phyloP scores from a whole-genome alignment of 2,329 filamentous ascomycete genomes.

The Phialocephala sp. region DNA sequence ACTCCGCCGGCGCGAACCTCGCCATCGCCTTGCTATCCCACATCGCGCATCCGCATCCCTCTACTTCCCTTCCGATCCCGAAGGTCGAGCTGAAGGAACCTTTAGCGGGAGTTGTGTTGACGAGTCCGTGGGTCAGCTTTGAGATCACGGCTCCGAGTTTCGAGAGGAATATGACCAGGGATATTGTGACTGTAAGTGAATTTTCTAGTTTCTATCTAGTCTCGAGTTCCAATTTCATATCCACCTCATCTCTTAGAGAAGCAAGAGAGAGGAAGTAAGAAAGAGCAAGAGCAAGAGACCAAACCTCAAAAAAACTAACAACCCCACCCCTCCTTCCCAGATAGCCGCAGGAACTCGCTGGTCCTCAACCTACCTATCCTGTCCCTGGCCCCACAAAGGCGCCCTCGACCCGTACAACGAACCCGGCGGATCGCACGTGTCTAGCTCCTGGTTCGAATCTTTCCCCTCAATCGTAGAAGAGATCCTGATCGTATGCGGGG shows the following conservation, averaged over 20 bases:
- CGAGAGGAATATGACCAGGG: background rate
- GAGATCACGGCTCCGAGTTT: constrained; percentile 37
- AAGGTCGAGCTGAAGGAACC: constrained; percentile 47
- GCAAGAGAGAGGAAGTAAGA: constrained; percentile 56
- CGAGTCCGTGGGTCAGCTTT: constrained; percentile 64
- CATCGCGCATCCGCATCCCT: constrained; percentile 60
- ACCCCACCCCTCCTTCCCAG: background rate
- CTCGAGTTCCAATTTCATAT: constrained; percentile 38
- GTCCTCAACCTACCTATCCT: constrained; percentile 54
- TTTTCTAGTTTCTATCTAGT: background rate
- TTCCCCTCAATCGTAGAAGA: constrained; percentile 49
- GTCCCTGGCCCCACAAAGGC: constrained; percentile 28
- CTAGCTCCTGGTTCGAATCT: constrained; percentile 58
- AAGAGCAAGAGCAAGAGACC: background rate
- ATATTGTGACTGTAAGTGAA: background rate
- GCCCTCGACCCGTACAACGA: constrained; percentile 58
- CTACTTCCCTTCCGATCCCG: constrained; percentile 61
- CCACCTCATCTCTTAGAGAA: constrained; percentile 49
- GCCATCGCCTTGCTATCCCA: constrained; percentile 53
- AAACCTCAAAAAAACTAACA: background rate
- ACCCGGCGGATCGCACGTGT: constrained; percentile 48
- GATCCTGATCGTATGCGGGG: constrained; percentile 52
- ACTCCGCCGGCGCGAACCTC: constrained; percentile 59
- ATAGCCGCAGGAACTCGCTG: constrained; percentile 49
- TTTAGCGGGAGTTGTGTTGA: constrained; percentile 57